Conservation (phyloP, 768 basidiomycete species). For the Pilatotrama ljubarskyi region DNA sequence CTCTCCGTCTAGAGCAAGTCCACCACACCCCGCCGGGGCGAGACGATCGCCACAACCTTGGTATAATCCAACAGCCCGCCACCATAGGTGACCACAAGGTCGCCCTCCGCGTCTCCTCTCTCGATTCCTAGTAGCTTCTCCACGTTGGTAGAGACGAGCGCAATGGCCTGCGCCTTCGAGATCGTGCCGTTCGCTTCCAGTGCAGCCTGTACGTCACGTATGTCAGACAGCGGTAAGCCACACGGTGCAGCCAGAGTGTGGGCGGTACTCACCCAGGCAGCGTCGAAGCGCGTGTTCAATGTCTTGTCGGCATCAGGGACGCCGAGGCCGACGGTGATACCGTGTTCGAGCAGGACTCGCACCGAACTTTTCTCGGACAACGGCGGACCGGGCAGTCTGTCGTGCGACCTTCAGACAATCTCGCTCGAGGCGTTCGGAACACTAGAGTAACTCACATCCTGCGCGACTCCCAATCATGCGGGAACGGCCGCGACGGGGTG, state of each 20-base stretch:
- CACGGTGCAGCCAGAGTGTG: not conserved
- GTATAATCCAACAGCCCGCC: conserved; percentile 40
- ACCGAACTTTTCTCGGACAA: conserved; percentile 61
- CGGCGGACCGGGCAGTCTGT: conserved; percentile 72
- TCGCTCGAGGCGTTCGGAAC: no score
- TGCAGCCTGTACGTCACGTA: conserved; percentile 13
- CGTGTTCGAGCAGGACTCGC: conserved; percentile 60
- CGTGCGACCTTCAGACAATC: no score
- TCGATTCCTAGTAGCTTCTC: conserved; percentile 41
- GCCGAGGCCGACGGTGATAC: conserved; percentile 76
- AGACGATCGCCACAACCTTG: conserved; percentile 43
- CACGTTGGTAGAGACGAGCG: conserved; percentile 44
- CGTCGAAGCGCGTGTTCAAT: conserved; percentile 76
- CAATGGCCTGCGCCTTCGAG: conserved; percentile 37
- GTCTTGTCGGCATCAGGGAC: conserved; percentile 67
- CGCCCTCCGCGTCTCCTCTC: conserved; percentile 15
- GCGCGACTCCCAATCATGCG: conserved; percentile 57
- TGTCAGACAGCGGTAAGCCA: not conserved
- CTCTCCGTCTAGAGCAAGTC: conserved; percentile 20
- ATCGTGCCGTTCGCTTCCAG: conserved; percentile 29
- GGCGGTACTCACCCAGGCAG: conserved; percentile 63
- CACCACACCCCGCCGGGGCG: conserved; percentile 27
- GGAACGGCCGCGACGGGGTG: conserved; percentile 65
- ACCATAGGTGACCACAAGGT: conserved; percentile 35
- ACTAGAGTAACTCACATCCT: no score